phyloP scores from a whole-genome alignment of 306 rosid genomes.

The Mimosa pudica region DNA sequence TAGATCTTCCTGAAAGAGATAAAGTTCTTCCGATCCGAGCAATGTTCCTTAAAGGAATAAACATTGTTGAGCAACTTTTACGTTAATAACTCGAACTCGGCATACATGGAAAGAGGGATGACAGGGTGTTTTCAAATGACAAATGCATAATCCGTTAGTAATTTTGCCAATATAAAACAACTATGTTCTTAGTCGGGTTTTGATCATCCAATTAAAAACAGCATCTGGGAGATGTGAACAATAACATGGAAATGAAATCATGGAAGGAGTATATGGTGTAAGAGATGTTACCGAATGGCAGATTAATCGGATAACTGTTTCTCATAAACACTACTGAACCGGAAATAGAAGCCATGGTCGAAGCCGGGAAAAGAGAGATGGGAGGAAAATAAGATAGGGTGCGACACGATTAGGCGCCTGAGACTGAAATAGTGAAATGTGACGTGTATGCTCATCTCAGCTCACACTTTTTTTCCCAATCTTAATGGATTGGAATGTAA shows the following conservation, averaged over 20 bases:
- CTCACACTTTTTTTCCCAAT: background rate
- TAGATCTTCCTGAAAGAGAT: background rate
- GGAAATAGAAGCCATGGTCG: slow-evolving; percentile 63
- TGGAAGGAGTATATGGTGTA: background rate
- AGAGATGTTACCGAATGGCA: slow-evolving; percentile 46
- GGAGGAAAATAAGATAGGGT: background rate
- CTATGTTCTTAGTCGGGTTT: background rate
- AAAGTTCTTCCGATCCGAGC: background rate
- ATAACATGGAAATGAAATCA: background rate
- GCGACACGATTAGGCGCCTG: background rate
- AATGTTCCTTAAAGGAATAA: background rate
- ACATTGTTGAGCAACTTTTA: slow-evolving; percentile 15
- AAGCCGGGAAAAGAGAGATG: background rate
- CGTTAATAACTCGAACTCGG: background rate
- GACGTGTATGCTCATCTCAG: too few relatives aligned
- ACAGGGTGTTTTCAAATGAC: background rate
- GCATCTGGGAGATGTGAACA: background rate
- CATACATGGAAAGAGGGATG: background rate
- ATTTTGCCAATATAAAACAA: background rate
- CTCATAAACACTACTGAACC: slow-evolving; percentile 54
- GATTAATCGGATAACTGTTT: slow-evolving; percentile 37
- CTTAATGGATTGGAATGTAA: too few relatives aligned
- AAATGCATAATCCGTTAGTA: background rate
- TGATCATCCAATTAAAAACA: background rate
- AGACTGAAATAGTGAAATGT: too few relatives aligned